Conservation (phyloP, 352 stramenopile species). For the Phytophthora capsici region DNA sequence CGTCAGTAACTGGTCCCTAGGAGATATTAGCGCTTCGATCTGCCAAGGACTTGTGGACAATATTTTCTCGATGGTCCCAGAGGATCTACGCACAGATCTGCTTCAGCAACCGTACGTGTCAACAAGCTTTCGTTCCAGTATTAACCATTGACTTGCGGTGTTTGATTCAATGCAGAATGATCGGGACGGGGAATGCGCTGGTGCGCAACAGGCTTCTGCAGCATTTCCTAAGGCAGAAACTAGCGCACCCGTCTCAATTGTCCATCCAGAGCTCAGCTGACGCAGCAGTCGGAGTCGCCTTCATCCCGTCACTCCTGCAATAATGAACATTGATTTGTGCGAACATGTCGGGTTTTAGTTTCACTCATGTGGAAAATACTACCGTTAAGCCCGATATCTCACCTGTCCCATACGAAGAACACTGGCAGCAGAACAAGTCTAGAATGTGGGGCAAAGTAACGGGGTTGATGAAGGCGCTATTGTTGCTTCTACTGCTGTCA, state of each 20-base stretch:
- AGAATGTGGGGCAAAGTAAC: conserved; percentile 1
- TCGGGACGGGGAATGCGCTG: conserved; percentile 67
- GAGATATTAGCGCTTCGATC: conserved; percentile 71
- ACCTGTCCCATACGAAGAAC: conserved; percentile 11
- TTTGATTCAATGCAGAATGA: conserved; percentile 48
- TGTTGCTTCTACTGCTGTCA: conserved; percentile 29
- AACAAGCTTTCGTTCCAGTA: background rate
- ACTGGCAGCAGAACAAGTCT: background rate
- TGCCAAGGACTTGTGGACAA: conserved; percentile 66
- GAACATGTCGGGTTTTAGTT: no score
- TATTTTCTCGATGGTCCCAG: conserved; percentile 63
- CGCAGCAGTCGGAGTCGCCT: conserved; percentile 57
- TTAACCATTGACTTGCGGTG: background rate
- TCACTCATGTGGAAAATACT: no score
- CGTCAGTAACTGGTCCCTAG: conserved; percentile 62
- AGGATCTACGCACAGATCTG: conserved; percentile 37
- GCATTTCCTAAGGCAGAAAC: conserved; percentile 44
- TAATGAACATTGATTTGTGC: conserved; percentile 13
- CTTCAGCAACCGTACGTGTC: conserved; percentile 44
- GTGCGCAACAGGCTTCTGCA: conserved; percentile 62
- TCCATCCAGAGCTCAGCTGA: conserved; percentile 45
- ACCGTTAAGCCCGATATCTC: no score
- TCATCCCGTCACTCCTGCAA: conserved; percentile 40
- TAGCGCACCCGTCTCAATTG: conserved; percentile 31
- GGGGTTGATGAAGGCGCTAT: background rate